phyloP scores from a whole-genome alignment of 1,284 basidiomycete genomes.

The Cutaneotrichosporon sp. region DNA sequence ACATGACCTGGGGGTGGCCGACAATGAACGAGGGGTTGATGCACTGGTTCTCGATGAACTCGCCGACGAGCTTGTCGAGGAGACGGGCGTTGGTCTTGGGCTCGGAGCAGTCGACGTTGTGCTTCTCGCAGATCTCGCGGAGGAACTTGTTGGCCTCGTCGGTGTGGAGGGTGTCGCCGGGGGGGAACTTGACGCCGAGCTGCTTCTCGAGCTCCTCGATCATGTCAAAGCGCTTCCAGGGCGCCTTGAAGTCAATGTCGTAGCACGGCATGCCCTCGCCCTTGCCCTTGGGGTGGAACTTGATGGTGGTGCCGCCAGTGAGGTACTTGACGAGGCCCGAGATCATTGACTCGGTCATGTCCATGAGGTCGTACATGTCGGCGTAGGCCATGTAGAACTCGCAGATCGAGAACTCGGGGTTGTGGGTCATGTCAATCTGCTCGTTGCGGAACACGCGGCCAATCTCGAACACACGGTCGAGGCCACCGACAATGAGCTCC shows the following conservation, averaged over 20 bases:
- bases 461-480: conserved; percentile 98
- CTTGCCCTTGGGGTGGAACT: conserved; percentile 92
- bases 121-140: conserved; percentile 81
- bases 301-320: conserved; percentile 78
- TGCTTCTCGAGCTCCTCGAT: conserved; percentile 95
- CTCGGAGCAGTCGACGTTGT: conserved; percentile 96
- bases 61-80: conserved; percentile 98
- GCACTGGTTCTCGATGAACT: conserved; percentile 96
- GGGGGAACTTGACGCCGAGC: conserved; percentile 87
- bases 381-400: conserved; percentile 99
- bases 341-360: conserved; percentile 88
- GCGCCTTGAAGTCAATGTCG: conserved; percentile 84
- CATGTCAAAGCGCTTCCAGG: conserved; percentile 99
- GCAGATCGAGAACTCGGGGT: conserved; percentile 97
- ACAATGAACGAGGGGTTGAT: conserved; percentile 97
- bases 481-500: conserved; percentile 93
- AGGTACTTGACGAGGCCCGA: conserved; percentile 90
- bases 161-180: conserved; percentile 86
- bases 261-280: conserved; percentile 65
- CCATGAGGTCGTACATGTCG: conserved; percentile 99
- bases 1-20: conserved; percentile 99
- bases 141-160: conserved; percentile 88
- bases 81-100: conserved; percentile 94
- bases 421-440: conserved; percentile 97
- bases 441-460: conserved; percentile 98